phyloP scores from a whole-genome alignment of 73 alveolate genomes.

The Tetrahymena borealis region DNA sequence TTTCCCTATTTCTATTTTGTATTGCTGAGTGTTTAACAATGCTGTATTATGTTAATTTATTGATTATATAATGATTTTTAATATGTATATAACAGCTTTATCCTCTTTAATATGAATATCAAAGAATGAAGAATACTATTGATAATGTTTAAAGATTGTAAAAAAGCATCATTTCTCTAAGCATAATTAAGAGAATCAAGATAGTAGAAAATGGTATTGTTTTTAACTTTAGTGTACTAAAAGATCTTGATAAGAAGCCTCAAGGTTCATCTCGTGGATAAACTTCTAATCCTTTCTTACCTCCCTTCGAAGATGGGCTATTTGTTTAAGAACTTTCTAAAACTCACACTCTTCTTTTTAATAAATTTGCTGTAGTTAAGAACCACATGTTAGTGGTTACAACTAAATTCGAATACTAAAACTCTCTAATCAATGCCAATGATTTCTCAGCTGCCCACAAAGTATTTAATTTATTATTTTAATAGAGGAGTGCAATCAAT shows the following conservation, averaged over 20 bases:
- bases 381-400: constrained; percentile 51
- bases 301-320: constrained; percentile 56
- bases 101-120: neutral
- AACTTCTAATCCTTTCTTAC: constrained; percentile 27
- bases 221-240: neutral
- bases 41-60: neutral
- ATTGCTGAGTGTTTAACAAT: neutral
- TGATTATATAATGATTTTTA: neutral
- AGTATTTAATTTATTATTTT: no score
- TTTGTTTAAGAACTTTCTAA: constrained; percentile 39
- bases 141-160: neutral
- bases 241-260: neutral
- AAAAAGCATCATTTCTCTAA: neutral
- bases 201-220: neutral
- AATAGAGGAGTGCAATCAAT: no score
- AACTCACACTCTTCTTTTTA: constrained; percentile 42
- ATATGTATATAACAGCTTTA: neutral
- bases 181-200: neutral
- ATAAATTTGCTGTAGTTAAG: constrained; percentile 45
- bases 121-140: neutral
- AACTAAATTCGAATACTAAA: constrained; percentile 39
- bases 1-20: neutral
- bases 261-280: neutral
- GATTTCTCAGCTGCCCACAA: constrained; percentile 43
- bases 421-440: constrained; percentile 14